These are phyloP conservation scores for Tephrocybe sp. DNA, from an alignment of 768 basidiomycete species.

Conservation along the genomic window DNA sequence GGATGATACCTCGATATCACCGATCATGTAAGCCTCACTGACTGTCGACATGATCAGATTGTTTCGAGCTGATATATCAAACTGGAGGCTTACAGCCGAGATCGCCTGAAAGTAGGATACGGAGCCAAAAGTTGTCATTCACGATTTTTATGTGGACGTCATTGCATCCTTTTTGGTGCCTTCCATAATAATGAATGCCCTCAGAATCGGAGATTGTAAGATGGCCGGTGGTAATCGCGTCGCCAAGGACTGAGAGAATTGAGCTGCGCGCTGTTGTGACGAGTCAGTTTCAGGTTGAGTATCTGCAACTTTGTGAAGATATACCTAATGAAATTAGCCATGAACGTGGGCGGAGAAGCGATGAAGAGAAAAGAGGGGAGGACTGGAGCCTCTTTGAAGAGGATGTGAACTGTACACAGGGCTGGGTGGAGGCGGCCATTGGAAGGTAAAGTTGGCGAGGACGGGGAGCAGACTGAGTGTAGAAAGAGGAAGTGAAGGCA, in stretches of 20 bases:
- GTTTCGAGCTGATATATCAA: conserved; percentile 2
- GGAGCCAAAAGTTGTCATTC: conserved; percentile 68
- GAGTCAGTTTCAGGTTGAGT: conserved; percentile 8
- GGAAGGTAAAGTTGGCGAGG: conserved; percentile 17
- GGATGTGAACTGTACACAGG: conserved; percentile 43
- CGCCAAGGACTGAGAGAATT: conserved; percentile 56
- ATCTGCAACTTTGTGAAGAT: background rate
- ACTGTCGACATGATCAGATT: conserved; percentile 38
- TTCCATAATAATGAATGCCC: conserved; percentile 60
- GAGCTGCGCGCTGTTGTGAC: conserved; percentile 52
- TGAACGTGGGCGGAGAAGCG: conserved; percentile 45
- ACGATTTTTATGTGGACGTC: conserved; percentile 57
- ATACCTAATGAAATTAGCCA: conserved; percentile 53
- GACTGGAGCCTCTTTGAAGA: conserved; percentile 43
- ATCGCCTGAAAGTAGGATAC: conserved; percentile 65
- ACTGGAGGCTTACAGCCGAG: conserved; percentile 54
- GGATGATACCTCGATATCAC: conserved; percentile 60
- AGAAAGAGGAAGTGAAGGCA: conserved; percentile 25
- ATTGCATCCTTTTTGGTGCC: conserved; percentile 57
- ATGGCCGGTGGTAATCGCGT: conserved; percentile 58
- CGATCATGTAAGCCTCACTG: conserved; percentile 76
- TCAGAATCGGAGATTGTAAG: conserved; percentile 62
- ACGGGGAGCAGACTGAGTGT: conserved; percentile 22
- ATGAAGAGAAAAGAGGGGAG: conserved; percentile 43
- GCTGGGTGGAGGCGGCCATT: conserved; percentile 39